Evolutionary conservation across 2,329 filamentous ascomycete genomes (phyloP).

Genomic region (Trichoderma asperellum): DNA sequence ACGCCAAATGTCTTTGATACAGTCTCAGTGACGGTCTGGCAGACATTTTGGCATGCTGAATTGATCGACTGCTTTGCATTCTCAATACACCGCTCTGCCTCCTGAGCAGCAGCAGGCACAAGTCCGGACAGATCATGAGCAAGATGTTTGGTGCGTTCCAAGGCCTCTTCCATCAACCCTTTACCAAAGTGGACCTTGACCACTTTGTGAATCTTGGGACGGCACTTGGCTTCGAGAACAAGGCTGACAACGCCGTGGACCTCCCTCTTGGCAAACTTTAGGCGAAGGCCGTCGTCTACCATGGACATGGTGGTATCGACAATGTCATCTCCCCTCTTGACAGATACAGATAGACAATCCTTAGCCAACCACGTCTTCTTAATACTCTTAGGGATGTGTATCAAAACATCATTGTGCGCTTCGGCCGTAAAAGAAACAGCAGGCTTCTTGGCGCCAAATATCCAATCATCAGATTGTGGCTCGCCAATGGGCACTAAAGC

Average conservation of each 20-base stretch:
- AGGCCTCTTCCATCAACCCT: constrained; percentile 49
- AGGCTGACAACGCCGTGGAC: constrained; percentile 62
- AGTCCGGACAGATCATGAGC: constrained; percentile 48
- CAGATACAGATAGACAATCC: constrained; percentile 60
- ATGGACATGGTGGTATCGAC: constrained; percentile 55
- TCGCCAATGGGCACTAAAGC: constrained; percentile 40
- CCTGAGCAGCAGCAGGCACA: constrained; percentile 46
- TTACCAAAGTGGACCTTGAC: constrained; percentile 64
- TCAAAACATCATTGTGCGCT: constrained; percentile 56
- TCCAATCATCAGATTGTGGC: constrained; percentile 40
- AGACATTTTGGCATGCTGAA: constrained; percentile 39
- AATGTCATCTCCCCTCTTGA: constrained; percentile 52
- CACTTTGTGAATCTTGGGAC: constrained; percentile 64
- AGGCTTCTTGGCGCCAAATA: constrained; percentile 42
- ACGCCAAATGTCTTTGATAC: constrained; percentile 34
- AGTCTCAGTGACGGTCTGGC: constrained; percentile 37
- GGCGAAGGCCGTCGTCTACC: constrained; percentile 55
- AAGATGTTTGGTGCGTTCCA: constrained; percentile 51
- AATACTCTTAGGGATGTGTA: constrained; percentile 55
- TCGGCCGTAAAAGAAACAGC: constrained; percentile 39
- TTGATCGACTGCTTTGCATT: constrained; percentile 42
- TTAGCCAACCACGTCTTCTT: constrained; percentile 60
- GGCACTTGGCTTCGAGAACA: constrained; percentile 60
- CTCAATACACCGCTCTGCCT: constrained; percentile 45
- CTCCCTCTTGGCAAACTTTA: constrained; percentile 57